Evolutionary conservation across 345 rosid genomes (phyloP), one percentile per base, ranked within the genome.

Genomic region (Alliaria petiolata): DNA sequence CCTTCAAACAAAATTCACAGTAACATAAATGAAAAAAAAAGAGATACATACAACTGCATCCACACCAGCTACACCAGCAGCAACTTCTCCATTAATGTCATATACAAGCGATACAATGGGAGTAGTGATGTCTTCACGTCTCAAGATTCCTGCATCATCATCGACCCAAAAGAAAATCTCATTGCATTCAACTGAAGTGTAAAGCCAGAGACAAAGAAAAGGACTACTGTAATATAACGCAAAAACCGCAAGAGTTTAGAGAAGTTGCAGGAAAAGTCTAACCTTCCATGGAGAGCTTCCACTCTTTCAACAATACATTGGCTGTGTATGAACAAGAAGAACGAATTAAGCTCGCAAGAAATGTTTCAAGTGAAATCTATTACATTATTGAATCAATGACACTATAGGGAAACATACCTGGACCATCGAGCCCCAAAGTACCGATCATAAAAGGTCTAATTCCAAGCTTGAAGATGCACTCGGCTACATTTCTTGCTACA

Each of bases 401-500:
- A 42, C 3, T 42, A 11, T 19, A 15, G 35, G 10, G 20, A 22
- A 39, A 36, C 13, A 51, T 0, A 93, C 97, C 97, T 58, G 92
- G 84, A 70, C 84, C 82, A 77, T 91, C 98, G 61, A 71, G 25
- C 26, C 97, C 97, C 72, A 87, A 44, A 72, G 92, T 88, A 85
- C 87, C 89, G 63, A 93, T 86, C 86, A 93, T 79, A 69, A 75
- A 91, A 69, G 98, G 87, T 76, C 33, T 83, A 5, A 76, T 52
- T 19, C 96, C 96, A 75, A 93, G 93, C 80, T 89, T 93, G 8
- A 76, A 81, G 87, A 93, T 86, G 67, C 97, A 93, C 45, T 89
- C 91, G 1, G 92, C 97, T 57, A 89, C 77, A 78, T 93, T 93
- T 84, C 98, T 87, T 3, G 81, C 96, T 38, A 93, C 98, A 30